A percentile compares a stretch with the other conserved stretches of the same genome.
Evolutionary conservation across 2,329 filamentous ascomycete species (phyloP).

Genomic region (Botrytis hyacinthi): DNA sequence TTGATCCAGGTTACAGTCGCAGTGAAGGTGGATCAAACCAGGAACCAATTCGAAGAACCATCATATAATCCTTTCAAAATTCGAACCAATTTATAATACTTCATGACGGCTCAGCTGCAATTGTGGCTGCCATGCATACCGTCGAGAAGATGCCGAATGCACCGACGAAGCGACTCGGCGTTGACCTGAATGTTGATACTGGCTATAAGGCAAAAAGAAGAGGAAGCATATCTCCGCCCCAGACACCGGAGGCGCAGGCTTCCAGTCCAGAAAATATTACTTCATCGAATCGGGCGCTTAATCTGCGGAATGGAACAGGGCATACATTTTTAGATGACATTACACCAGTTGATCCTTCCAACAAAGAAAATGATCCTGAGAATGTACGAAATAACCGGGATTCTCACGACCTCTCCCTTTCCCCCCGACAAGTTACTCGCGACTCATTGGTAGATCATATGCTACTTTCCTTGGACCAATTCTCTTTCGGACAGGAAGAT

Average conservation of each 20-base stretch:
- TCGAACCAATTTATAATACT: slow-evolving; percentile 3
- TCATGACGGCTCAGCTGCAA: slow-evolving; percentile 25
- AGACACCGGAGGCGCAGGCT: slow-evolving; percentile 32
- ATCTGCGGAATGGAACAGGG: slow-evolving; percentile 28
- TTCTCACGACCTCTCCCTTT: slow-evolving; percentile 77
- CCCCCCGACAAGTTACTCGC: slow-evolving; percentile 71
- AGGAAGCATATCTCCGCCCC: slow-evolving; percentile 32
- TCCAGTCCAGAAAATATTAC: slow-evolving; percentile 30
- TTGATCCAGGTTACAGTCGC: neutral
- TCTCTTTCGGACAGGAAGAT: slow-evolving; percentile 54
- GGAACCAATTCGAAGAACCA: neutral
- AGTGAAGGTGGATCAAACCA: neutral
- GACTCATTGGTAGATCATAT: slow-evolving; percentile 96
- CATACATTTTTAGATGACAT: slow-evolving; percentile 40
- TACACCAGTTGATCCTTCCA: slow-evolving; percentile 37
- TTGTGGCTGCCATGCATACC: slow-evolving; percentile 32
- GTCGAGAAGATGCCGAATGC: slow-evolving; percentile 31
- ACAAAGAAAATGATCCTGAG: slow-evolving; percentile 31
- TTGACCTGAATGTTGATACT: slow-evolving; percentile 36
- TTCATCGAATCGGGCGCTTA: slow-evolving; percentile 35
- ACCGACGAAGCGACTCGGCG: slow-evolving; percentile 34
- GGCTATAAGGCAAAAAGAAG: slow-evolving; percentile 34
- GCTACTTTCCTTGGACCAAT: slow-evolving; percentile 87
- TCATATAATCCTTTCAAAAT: slow-evolving; percentile 1
- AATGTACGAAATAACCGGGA: slow-evolving; percentile 29